Conservation (phyloP, 2,329 filamentous ascomycete genomes). For the Neurospora sp. region DNA sequence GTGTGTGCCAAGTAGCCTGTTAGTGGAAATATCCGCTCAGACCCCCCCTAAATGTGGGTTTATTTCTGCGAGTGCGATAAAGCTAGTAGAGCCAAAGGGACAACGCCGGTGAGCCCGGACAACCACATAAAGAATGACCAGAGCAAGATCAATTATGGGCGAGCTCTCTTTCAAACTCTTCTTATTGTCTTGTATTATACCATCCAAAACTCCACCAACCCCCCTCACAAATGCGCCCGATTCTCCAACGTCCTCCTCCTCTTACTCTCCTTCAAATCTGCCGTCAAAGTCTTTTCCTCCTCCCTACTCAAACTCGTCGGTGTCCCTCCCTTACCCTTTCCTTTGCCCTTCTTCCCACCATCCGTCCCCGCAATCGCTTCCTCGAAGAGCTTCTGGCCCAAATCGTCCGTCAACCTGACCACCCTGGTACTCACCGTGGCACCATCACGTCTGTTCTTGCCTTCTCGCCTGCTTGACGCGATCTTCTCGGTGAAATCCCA, state of each 20-base stretch:
- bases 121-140: not conserved
- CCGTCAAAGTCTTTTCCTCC: slow-evolving; percentile 35
- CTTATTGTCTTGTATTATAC: not conserved
- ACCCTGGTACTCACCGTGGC: slow-evolving; percentile 80
- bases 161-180: not conserved
- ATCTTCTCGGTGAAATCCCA: slow-evolving; percentile 93
- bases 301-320: slow-evolving; percentile 38
- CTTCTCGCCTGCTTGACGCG: slow-evolving; percentile 71
- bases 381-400: slow-evolving; percentile 62
- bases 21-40: not conserved
- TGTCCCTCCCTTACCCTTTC: slow-evolving; percentile 20
- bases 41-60: not conserved
- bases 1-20: not conserved
- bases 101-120: too few species aligned
- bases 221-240: slow-evolving; percentile 29
- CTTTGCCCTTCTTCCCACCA: slow-evolving; percentile 22
- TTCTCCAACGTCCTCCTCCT: slow-evolving; percentile 39
- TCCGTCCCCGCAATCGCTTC: slow-evolving; percentile 27
- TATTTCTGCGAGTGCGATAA: not conserved
- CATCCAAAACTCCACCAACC: not conserved
- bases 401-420: slow-evolving; percentile 60
- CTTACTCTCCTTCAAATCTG: slow-evolving; percentile 34
- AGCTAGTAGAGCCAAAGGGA: too few species aligned
- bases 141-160: not conserved
- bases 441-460: slow-evolving; percentile 92